phyloP scores from a whole-genome alignment of 2,329 filamentous ascomycete species.

The Colletotrichum lentis region DNA sequence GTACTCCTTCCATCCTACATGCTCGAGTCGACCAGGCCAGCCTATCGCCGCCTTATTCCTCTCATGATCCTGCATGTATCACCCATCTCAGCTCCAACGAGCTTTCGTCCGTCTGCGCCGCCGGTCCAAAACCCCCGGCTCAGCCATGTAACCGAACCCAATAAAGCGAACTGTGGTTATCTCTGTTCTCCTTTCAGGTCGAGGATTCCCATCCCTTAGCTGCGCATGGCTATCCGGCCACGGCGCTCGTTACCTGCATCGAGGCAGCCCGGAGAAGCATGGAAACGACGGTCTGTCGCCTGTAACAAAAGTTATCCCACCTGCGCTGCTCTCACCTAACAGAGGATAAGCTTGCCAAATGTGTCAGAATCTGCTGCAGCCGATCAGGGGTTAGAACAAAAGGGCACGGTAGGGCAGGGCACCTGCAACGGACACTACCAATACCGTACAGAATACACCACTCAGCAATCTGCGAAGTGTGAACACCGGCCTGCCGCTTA shows the following conservation, averaged over 20 bases:
- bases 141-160: slow-evolving; percentile 5
- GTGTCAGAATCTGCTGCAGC: slow-evolving; percentile 11
- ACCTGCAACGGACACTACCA: background rate
- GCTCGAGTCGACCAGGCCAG: slow-evolving; percentile 27
- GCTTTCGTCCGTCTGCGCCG: background rate
- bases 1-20: slow-evolving; percentile 14
- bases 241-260: slow-evolving; percentile 17
- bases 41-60: slow-evolving; percentile 11
- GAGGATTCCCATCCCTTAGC: background rate
- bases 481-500: background rate
- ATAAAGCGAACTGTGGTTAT: slow-evolving; percentile 17
- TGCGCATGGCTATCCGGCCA: slow-evolving; percentile 19
- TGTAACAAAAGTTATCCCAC: slow-evolving; percentile 4
- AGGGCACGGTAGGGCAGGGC: slow-evolving; percentile 26
- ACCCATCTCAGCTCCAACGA: background rate
- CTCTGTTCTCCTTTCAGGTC: background rate
- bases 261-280: slow-evolving; percentile 6
- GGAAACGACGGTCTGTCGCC: slow-evolving; percentile 20
- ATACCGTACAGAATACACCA: too few relatives aligned
- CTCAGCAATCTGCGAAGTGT: background rate
- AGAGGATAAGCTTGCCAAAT: slow-evolving; percentile 19
- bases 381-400: slow-evolving; percentile 5
- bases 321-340: slow-evolving; percentile 11
- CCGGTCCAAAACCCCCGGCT: background rate
- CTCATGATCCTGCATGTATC: background rate